Evolutionary conservation across 768 basidiomycete species (phyloP), one percentile per base, ranked within the genome.

Genomic region (Leccinellum albellum): DNA sequence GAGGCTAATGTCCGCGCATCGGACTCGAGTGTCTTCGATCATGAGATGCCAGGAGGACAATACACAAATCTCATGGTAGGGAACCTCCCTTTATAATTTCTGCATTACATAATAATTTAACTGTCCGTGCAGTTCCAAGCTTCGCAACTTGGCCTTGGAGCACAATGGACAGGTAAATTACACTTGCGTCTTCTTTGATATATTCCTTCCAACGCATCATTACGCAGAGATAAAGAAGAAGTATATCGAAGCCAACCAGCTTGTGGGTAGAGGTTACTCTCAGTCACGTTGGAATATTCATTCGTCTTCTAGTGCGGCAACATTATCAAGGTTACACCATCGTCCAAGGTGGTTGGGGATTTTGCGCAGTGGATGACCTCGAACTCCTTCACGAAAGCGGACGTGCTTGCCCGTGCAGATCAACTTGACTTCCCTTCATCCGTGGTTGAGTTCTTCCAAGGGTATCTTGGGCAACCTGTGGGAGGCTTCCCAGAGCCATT

Each of bases 331-430:
- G 96, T 98, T 65, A 99, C 97, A 24, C 97, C 97, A 29, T 97
- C 97, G 13, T 98, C 97, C 44, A 99, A 98, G 78, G 93, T 96
- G 49, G 95, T 98, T 50, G 97, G 97, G 24, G 97, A 99, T 78
- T 97, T 99, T 74, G 97, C 97, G 17, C 97, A 99, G 75, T 97
- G 90, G 89, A 95, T 98, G 94, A 95, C 94, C 33, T 91, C 91
- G 63, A 98, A 98, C 79, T 85, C 86, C 60, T 79, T 98, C 57
- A 82, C 86, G 53, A 93, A 94, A 74, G 76, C 87, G 64, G 88
- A 98, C 56, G 94, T 99, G 29, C 70, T 95, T 55, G 82, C 85
- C 9, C 85, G 88, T 51, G 97, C 96, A 44, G 89, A 91, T 44
- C 82, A 84, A 56, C 86, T 99, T 58, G 97, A 99, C 74, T 98